Evolutionary conservation across 306 rosid species (phyloP).

Genomic region (Cicer cuneatum): DNA sequence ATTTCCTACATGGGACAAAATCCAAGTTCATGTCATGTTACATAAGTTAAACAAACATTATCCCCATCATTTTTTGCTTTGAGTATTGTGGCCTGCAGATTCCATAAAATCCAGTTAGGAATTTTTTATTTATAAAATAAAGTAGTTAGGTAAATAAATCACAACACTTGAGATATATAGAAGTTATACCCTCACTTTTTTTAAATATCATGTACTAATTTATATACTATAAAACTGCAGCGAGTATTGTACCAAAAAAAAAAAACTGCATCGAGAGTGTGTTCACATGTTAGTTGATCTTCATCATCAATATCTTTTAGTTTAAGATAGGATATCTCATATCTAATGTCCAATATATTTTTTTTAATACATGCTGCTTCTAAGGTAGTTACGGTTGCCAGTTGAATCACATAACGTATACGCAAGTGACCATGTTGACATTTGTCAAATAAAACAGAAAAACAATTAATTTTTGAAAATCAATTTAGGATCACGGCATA

Average conservation of each 20-base stretch:
- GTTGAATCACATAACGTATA: not conserved
- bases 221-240: too few species aligned
- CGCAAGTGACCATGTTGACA: not conserved
- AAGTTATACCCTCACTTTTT: constrained; percentile 6
- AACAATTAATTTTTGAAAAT: too few species aligned
- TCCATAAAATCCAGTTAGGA: constrained; percentile 7
- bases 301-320: not conserved
- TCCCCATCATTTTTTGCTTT: constrained; percentile 28
- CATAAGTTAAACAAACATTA: constrained; percentile 35
- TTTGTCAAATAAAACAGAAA: too few species aligned
- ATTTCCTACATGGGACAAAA: constrained; percentile 36
- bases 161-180: not conserved
- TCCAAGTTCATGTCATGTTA: constrained; percentile 28
- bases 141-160: constrained; percentile 22
- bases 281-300: constrained; percentile 32
- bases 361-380: not conserved
- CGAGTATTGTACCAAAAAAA: too few species aligned
- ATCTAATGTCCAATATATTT: not conserved
- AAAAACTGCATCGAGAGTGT: constrained; percentile 1
- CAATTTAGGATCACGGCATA: too few species aligned
- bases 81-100: constrained; percentile 34
- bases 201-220: not conserved
- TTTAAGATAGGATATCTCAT: not conserved
- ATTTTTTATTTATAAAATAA: not conserved
- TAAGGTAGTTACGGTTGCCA: too few species aligned